Conservation (phyloP, 2,329 filamentous ascomycete genomes). For the Penicillium sp. region DNA sequence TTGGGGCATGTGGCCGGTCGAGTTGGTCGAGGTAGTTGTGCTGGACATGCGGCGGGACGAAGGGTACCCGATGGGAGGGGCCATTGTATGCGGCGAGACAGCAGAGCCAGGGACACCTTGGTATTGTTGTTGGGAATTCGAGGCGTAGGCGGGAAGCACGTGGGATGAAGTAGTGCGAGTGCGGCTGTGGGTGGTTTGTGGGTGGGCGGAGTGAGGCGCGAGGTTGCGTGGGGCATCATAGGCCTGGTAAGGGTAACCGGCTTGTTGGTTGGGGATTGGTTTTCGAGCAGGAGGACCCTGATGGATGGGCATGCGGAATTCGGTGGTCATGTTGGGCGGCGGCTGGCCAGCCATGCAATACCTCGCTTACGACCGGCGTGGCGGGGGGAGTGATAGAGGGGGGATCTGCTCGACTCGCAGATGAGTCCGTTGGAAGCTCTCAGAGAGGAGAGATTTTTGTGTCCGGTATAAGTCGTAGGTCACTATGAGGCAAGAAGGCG, state of each 20-base stretch:
- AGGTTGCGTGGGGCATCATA: constrained; percentile 37
- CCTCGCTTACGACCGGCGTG: constrained; percentile 10
- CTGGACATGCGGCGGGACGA: constrained; percentile 46
- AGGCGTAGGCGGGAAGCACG: constrained; percentile 36
- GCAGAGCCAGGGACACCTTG: constrained; percentile 34
- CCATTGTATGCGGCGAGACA: constrained; percentile 38
- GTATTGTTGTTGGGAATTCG: constrained; percentile 36
- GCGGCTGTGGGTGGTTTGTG: constrained; percentile 42
- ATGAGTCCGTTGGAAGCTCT: neutral
- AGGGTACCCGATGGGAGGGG: constrained; percentile 30
- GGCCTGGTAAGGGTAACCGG: constrained; percentile 34
- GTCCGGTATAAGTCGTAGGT: constrained; percentile 7
- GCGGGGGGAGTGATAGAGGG: neutral
- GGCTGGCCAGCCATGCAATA: constrained; percentile 38
- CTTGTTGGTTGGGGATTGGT: constrained; percentile 35
- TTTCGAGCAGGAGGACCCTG: constrained; percentile 42
- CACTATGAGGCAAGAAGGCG: constrained; percentile 15
- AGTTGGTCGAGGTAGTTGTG: constrained; percentile 50
- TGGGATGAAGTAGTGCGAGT: constrained; percentile 49
- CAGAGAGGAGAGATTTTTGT: neutral
- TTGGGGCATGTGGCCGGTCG: constrained; percentile 38
- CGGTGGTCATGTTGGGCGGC: constrained; percentile 42
- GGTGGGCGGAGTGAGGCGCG: constrained; percentile 35
- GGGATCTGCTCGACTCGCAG: constrained; percentile 13
- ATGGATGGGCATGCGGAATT: constrained; percentile 46